phyloP scores from a whole-genome alignment of 352 stramenopile genomes.

The Globisporangium nodosum region DNA sequence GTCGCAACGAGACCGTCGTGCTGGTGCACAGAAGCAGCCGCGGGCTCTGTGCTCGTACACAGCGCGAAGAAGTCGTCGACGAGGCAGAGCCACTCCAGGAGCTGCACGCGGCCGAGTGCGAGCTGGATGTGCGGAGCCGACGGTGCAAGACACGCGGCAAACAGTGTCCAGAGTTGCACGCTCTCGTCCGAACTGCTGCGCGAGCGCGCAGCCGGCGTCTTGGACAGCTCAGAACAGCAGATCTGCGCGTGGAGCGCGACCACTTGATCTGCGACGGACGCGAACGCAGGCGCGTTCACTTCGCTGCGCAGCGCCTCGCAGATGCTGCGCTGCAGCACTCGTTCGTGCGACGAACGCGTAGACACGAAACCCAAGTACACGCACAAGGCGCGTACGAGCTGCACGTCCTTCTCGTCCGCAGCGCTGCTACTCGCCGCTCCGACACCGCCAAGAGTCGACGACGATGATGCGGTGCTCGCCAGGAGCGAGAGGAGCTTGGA shows the following conservation, averaged over 20 bases:
- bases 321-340: conserved; percentile 29
- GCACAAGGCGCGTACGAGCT: conserved; percentile 36
- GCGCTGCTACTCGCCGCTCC: neutral
- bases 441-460: too few relatives aligned
- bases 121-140: conserved; percentile 3
- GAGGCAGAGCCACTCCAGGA: conserved; percentile 13
- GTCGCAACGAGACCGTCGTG: neutral
- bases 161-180: conserved; percentile 28
- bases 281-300: conserved; percentile 18
- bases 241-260: conserved; percentile 15
- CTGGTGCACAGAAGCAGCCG: neutral
- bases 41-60: neutral
- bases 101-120: neutral
- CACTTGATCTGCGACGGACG: conserved; percentile 12
- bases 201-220: neutral
- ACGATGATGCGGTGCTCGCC: neutral
- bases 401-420: conserved; percentile 11
- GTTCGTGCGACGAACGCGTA: conserved; percentile 5
- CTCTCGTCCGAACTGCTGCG: conserved; percentile 8
- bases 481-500: conserved; percentile 45
- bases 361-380: conserved; percentile 57
- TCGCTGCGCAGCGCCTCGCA: conserved; percentile 38
- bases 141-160: conserved; percentile 9
- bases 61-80: conserved; percentile 12
- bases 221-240: conserved; percentile 4